Base-by-base conservation (phyloP, 2,329 filamentous ascomycete species). In the Fusarium nurragi region DNA sequence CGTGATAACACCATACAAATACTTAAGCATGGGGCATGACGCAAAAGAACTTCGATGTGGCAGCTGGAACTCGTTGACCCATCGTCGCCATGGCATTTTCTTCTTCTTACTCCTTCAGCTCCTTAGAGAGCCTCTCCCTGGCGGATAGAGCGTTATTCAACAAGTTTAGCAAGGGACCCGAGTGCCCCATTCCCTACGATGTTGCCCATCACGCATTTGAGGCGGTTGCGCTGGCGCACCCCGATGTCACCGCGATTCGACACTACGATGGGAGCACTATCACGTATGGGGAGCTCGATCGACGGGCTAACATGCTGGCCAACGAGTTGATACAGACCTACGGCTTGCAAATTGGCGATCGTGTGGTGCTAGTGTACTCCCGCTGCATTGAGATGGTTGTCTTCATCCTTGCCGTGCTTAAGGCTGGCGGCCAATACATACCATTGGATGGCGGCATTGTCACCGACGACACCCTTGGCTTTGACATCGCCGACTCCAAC, bases 301-400 rank as follows among this genome's bases (percentile, higher is more conserved):
- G 53, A 32, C 48, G 63, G n/a, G 63, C 63, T 4, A 66, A 66
- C 4, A 60, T 67, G 53, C 30, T 66, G 6, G 63, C 63, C 3
- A 66, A 66, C 9, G 58, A 60, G 22, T 30, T 66, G 3, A 47
- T 57, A 16, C 23, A 53, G 18, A 43, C 57, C 4, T 67, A 40
- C 4, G 63, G 53, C 14, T 10, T 66, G 12, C 54, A 22, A 1
- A 41, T 66, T 12, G 63, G 63, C 1, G 63, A 67, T n/a, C 63
- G 63, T 18, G 62, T 66, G 1, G 63, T 66, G n/a, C 34, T 67
- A n/a, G 63, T 66, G 4, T 66, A 67, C 40, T 66, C 63, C 0
- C 63, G 63, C 8, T 64, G 63, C 9, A 66, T 66, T 1, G 63
- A 66, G 39, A 66, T 66, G 63, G 58, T 66, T 13, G 48, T 64